These are phyloP conservation scores for Linum lewisii DNA, from an alignment of 345 rosid species.

Conservation along the genomic window DNA sequence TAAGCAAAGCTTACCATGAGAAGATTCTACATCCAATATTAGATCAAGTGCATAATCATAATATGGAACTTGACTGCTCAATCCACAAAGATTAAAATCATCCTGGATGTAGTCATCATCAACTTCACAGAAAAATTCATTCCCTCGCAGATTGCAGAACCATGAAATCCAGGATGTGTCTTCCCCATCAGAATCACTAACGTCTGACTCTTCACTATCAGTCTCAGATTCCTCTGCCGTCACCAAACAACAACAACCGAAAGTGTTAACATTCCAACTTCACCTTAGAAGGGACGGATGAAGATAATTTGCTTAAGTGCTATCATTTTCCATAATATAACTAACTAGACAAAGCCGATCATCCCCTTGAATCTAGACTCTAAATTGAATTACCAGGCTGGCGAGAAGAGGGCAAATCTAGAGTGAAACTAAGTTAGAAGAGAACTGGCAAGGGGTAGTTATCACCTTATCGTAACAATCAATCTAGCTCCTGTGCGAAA, in stretches of 20 bases:
- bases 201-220: conserved; percentile 73
- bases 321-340: not conserved
- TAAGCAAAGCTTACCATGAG: conserved; percentile 52
- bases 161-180: conserved; percentile 97
- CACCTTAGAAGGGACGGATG: not conserved
- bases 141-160: conserved; percentile 94
- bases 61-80: conserved; percentile 94
- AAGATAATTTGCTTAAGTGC: not conserved
- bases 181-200: conserved; percentile 87
- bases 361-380: too few species aligned
- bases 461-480: too few species aligned
- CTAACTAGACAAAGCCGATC: too few species aligned
- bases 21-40: conserved; percentile 82
- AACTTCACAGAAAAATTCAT: conserved; percentile 93
- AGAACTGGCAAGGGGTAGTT: too few species aligned
- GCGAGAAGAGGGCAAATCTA: too few species aligned
- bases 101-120: conserved; percentile 96
- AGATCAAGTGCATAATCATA: conserved; percentile 92
- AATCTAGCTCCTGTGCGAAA: too few species aligned
- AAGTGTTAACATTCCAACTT: not conserved
- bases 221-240: conserved; percentile 66
- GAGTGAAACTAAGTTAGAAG: too few species aligned
- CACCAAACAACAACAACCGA: conserved; percentile 10
- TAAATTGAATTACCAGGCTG: too few species aligned
- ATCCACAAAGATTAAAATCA: conserved; percentile 93